A percentile compares a stretch with the other conserved stretches of the same genome.
Conservation (phyloP, 257 asterid species). For the Mentha longifolia region DNA sequence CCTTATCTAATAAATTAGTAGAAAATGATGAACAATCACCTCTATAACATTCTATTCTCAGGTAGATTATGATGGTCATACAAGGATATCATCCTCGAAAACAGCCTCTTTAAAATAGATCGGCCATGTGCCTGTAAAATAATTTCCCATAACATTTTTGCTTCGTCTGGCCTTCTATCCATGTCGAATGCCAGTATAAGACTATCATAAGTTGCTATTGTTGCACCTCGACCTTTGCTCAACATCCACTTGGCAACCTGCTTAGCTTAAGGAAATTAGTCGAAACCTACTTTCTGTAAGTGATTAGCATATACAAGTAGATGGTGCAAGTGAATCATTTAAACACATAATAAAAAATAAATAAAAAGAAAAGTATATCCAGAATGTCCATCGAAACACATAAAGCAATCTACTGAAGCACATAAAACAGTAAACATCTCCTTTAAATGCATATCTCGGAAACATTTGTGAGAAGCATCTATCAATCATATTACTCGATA, state of each 20-base stretch:
- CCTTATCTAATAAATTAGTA: not conserved
- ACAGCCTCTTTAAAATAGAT: constrained; percentile 72
- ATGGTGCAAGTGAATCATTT: not conserved
- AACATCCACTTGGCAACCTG: constrained; percentile 82
- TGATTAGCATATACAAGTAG: not conserved
- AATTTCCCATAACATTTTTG: constrained; percentile 77
- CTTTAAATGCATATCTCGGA: not conserved
- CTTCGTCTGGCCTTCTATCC: constrained; percentile 87
- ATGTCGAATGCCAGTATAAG: constrained; percentile 86
- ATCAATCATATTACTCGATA: not conserved
- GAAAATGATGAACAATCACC: constrained; percentile 47
- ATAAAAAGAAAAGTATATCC: not conserved
- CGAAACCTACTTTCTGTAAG: not conserved
- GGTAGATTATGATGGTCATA: constrained; percentile 75
- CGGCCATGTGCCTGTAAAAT: constrained; percentile 73
- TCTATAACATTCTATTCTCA: constrained; percentile 67
- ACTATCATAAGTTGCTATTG: constrained; percentile 79
- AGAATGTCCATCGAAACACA: not conserved
- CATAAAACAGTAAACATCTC: not conserved
- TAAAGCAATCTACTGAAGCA: not conserved
- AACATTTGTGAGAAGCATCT: not conserved
- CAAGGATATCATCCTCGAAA: constrained; percentile 87
- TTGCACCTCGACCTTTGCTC: constrained; percentile 90
- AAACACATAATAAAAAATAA: not conserved
- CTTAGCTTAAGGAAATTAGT: constrained; percentile 34